Evolutionary conservation across 148 eudicot genomes (phyloP).

Genomic region (Diospyros lotus): DNA sequence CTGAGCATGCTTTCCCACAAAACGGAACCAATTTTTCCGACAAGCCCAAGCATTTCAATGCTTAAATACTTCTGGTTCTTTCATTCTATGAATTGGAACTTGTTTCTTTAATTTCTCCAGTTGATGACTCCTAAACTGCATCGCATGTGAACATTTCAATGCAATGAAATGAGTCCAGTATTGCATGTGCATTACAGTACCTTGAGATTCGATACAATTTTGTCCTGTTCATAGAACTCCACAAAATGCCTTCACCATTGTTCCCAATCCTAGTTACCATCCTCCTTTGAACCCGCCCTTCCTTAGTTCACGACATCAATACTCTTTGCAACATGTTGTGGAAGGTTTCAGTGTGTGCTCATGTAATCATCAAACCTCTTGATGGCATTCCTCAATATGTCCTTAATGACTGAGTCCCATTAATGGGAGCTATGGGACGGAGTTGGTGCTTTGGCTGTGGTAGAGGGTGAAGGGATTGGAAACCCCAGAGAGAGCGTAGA

Average conservation of each 20-base stretch:
- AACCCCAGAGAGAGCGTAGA: conserved; percentile 16
- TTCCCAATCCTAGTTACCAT: conserved; percentile 87
- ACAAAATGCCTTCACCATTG: conserved; percentile 69
- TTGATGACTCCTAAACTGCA: background rate
- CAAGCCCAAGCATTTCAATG: too few species aligned
- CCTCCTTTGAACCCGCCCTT: conserved; percentile 25
- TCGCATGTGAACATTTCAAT: background rate
- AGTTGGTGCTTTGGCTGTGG: conserved; percentile 32
- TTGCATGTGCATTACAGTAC: conserved; percentile 16
- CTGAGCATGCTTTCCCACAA: too few species aligned
- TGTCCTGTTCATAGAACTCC: conserved; percentile 84
- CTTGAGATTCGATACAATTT: conserved; percentile 56
- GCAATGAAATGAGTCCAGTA: background rate
- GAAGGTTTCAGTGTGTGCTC: conserved; percentile 24
- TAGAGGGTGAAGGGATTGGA: conserved; percentile 29
- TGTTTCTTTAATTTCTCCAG: background rate
- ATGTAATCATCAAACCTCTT: conserved; percentile 46
- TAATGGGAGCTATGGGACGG: conserved; percentile 20
- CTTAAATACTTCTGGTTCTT: too few species aligned
- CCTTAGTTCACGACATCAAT: conserved; percentile 7
- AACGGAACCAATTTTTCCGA: too few species aligned
- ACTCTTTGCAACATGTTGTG: conserved; percentile 12
- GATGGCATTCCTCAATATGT: conserved; percentile 33
- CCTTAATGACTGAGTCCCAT: conserved; percentile 43
- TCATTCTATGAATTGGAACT: too few species aligned